phyloP scores from a whole-genome alignment of 1,139 yeast genomes.

The Candida anutae region DNA sequence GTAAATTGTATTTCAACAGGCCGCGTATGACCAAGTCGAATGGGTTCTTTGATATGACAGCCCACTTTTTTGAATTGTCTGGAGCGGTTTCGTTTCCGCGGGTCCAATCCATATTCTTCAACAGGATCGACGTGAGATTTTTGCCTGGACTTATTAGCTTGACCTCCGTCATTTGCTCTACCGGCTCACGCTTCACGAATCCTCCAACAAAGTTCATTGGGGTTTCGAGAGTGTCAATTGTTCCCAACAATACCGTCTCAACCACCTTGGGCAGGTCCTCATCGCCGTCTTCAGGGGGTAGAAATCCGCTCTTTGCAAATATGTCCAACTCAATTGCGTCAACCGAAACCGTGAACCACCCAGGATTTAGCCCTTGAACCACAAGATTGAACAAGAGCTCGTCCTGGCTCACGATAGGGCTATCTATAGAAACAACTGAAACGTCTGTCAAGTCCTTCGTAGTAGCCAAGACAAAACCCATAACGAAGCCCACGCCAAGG shows the following conservation, averaged over 20 bases:
- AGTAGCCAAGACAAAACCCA: constrained; percentile 82
- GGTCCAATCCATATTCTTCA: constrained; percentile 11
- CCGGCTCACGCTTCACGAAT: constrained; percentile 54
- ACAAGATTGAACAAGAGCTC: constrained; percentile 76
- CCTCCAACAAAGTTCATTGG: constrained; percentile 76
- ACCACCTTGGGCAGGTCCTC: constrained; percentile 16
- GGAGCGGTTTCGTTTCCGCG: constrained; percentile 9
- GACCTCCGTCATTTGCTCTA: constrained; percentile 57
- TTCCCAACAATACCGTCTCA: constrained; percentile 74
- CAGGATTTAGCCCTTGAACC: constrained; percentile 82
- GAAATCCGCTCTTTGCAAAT: constrained; percentile 72
- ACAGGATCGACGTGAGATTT: constrained; percentile 33
- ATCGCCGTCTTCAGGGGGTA: constrained; percentile 12
- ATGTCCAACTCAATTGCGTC: constrained; percentile 70
- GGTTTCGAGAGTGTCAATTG: constrained; percentile 57
- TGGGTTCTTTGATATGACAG: constrained; percentile 65
- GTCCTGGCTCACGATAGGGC: constrained; percentile 74
- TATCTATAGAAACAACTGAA: constrained; percentile 50
- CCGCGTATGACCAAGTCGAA: constrained; percentile 85
- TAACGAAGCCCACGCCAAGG: constrained; percentile 63
- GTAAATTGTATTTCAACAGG: constrained; percentile 66
- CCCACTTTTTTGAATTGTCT: constrained; percentile 62
- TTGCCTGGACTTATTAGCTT: constrained; percentile 71
- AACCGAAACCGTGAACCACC: constrained; percentile 62
- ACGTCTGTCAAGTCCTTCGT: constrained; percentile 75